Base-by-base conservation (phyloP, 495 filamentous ascomycete species). In the Umbilicaria muhlenbergii region DNA sequence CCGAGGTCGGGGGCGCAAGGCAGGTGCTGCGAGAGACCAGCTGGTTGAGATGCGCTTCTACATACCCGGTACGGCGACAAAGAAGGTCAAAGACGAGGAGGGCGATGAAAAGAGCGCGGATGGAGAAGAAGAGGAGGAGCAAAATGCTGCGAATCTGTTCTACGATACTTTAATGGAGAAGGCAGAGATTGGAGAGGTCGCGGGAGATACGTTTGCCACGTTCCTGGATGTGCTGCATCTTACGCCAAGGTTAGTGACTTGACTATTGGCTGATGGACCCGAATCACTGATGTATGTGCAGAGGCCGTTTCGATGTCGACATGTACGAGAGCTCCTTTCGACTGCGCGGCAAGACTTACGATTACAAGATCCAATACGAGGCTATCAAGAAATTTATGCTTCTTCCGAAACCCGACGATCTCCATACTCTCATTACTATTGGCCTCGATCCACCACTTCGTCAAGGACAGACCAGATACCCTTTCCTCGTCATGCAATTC, bases 341-440 rank as follows among this genome's bases (percentile, higher is more conserved):
- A 44, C 75, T 99, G 45, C 89, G 92, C 39, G 92, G 92, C 40
- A 96, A 96, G 64, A 99, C 92, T 28, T 99, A 99, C 71, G 92
- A 96, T 69, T 99, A 99, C 75, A 99, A 99, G 71, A 94, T 99
- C 48, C 86, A 94, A 64, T 99, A 94, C 58, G 83, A 94, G 32
- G 72, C 77, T 32, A 85, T 95, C 67, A 99, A 99, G 68, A 96
- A 96, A 62, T 96, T 96, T 61, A 92, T 99, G 75, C 69, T 94
- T 42, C 77, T 99, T 5, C 92, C 92, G 5, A 99, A 96, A 66
- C 88, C 91, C 8, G 92, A 99, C 62, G 92, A 99, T 38, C 66
- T 89, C 17, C 92, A 99, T 57, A 85, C 77, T 39, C 81, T 99
- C 63, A 88, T 96, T 49, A 88, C 87, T 44, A 80, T 99, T 46